A percentile compares a stretch with the other conserved stretches of the same genome.
These are phyloP conservation scores for Hyparrhenia diplandra DNA, from an alignment of 176 grass and related monocot species.

Conservation along the genomic window DNA sequence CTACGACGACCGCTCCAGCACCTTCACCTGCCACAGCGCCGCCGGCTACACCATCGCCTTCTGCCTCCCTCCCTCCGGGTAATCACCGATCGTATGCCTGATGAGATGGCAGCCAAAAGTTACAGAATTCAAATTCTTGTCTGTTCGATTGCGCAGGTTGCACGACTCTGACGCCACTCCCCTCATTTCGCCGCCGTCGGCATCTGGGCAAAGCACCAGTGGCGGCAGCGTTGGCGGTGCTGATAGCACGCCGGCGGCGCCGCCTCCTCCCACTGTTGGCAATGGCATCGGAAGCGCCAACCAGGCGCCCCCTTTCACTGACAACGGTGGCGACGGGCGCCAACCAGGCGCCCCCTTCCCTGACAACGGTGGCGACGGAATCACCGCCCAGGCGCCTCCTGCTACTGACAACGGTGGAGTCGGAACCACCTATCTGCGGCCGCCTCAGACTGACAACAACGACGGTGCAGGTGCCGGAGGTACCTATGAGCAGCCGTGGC, in stretches of 20 bases:
- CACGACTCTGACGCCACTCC: constrained; percentile 22
- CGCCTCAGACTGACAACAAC: not conserved
- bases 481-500: not conserved
- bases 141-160: constrained; percentile 26
- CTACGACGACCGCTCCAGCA: constrained; percentile 75
- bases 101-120: not conserved
- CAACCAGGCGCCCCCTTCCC: not conserved
- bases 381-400: not conserved
- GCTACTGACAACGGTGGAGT: not conserved
- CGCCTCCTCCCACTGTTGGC: not conserved
- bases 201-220: not conserved
- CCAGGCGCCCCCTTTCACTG: not conserved
- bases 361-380: not conserved
- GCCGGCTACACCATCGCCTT: constrained; percentile 81
- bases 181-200: not conserved
- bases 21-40: constrained; percentile 66
- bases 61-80: constrained; percentile 59
- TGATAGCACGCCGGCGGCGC: not conserved
- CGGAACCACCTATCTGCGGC: not conserved
- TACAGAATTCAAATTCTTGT: not conserved
- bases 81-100: not conserved
- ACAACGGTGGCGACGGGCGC: not conserved
- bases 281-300: not conserved
- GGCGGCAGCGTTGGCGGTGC: not conserved
- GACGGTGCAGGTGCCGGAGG: not conserved